Percentiles rank a stretch among this genome's conserved stretches.
phyloP scores from a whole-genome alignment of 1,284 basidiomycete genomes.

The Cryptococcus sp. region DNA sequence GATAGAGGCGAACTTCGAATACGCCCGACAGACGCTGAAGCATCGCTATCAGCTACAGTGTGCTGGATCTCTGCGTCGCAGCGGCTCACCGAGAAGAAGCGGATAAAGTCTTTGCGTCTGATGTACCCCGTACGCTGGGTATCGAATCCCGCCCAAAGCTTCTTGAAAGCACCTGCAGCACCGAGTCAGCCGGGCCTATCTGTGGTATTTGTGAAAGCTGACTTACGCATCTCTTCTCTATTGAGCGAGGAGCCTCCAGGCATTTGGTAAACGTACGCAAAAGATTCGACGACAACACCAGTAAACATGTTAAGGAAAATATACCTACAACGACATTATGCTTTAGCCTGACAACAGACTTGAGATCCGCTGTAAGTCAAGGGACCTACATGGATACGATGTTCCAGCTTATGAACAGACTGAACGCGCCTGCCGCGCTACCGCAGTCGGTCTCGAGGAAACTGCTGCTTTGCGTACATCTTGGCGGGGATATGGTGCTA shows the following conservation, averaged over 20 bases:
- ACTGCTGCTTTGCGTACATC: slow-evolving; percentile 69
- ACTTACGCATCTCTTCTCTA: slow-evolving; percentile 78
- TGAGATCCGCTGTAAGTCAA: neutral
- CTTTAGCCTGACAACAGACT: neutral
- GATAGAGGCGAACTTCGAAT: slow-evolving; percentile 83
- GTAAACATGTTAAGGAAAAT: slow-evolving; percentile 95
- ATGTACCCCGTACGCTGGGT: slow-evolving; percentile 77
- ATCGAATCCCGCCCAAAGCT: slow-evolving; percentile 86
- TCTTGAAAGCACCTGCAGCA: slow-evolving; percentile 70
- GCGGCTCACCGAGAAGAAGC: slow-evolving; percentile 75
- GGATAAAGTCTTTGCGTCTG: slow-evolving; percentile 68
- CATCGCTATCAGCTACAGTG: neutral
- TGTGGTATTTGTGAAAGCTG: neutral
- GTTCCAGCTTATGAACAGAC: slow-evolving; percentile 94
- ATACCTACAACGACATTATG: slow-evolving; percentile 61
- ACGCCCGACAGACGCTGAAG: slow-evolving; percentile 54
- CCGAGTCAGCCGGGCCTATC: slow-evolving; percentile 2
- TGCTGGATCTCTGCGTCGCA: neutral
- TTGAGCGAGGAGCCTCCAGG: slow-evolving; percentile 76
- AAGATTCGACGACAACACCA: slow-evolving; percentile 94
- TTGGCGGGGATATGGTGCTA: slow-evolving; percentile 74
- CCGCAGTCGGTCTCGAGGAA: slow-evolving; percentile 84
- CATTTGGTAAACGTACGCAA: slow-evolving; percentile 92
- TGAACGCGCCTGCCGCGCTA: slow-evolving; percentile 78
- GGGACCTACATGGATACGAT: slow-evolving; percentile 81